Base-by-base conservation (phyloP, 257 asterid genomes). In the Knoxia roxburghii region DNA sequence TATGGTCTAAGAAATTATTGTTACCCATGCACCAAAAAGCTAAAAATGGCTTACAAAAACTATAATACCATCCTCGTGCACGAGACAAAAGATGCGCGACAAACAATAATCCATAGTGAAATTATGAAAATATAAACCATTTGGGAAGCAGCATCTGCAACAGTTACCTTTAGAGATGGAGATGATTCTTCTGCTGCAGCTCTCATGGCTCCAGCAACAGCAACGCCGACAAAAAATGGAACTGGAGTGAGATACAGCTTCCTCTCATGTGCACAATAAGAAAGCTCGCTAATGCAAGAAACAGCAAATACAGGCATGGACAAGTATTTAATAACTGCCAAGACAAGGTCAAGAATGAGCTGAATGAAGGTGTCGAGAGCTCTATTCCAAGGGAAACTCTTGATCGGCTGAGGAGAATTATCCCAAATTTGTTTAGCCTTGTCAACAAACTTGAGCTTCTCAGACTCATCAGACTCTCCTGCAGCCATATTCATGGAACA, bases 211-310 rank as follows among this genome's bases (percentile, higher is more conserved):
- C 95, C 93, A 74, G 93, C 85, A 48, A 85, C 82, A 76, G 82
- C 85, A 66, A 73, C 81, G 23, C 99, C 97, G n/a, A 81, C 59
- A 69, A 94, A 74, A 77, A 90, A 82, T 0, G 95, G 97, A 51
- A 94, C n/a, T 15, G 84, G 92, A 71, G 81, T 75, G 21, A 88
- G 71, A 78, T 72, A 77, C 18, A 90, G 77, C 87, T 88, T 88
- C 80, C 85, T 84, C 83, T 94, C 97, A 50, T 90, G 97, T 29
- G 97, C 97, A 77, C 96, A 88, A 72, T 90, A 94, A 51, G 96
- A 94, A 90, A 90, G 73, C 78, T 94, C 96, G 35, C 99, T 94
- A 49, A 90, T 50, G 7, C 91, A 81, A 32, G 93, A 81, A 60
- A 88, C 72, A 73, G 75, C 69, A 63, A 90, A 79, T 64, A 87